Evolutionary conservation across 2,329 filamentous ascomycete genomes (phyloP).

Genomic region (Fusarium piperis): DNA sequence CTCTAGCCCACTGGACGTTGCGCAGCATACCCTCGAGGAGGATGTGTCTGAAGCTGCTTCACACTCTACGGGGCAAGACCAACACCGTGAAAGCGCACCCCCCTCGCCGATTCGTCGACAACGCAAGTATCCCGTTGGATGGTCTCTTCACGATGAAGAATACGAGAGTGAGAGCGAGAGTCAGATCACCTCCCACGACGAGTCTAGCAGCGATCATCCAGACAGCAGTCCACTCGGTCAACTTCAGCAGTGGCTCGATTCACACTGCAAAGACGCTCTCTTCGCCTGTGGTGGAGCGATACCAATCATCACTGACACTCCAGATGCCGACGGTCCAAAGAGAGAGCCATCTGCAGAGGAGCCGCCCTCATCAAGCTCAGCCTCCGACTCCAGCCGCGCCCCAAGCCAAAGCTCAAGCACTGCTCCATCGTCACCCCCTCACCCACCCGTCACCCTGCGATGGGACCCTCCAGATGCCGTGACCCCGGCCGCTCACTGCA

Average conservation of each 20-base stretch:
- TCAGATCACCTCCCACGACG: not conserved
- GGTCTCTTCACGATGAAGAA: not conserved
- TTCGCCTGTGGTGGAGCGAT: not conserved
- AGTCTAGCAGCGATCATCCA: not conserved
- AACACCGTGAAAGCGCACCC: not conserved
- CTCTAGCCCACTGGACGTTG: not conserved
- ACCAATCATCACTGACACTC: not conserved
- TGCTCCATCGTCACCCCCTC: not conserved
- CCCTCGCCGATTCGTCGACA: not conserved
- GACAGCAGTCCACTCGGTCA: not conserved
- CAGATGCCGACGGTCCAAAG: not conserved
- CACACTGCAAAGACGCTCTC: not conserved
- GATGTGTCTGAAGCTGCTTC: not conserved
- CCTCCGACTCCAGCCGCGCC: not conserved
- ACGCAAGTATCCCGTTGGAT: not conserved
- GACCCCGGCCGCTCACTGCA: not conserved
- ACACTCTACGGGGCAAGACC: not conserved
- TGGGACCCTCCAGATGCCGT: slow-evolving; percentile 1
- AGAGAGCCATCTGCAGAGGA: not conserved
- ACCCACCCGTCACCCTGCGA: not conserved
- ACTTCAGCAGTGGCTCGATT: not conserved
- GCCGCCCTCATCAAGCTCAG: not conserved
- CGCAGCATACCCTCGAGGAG: not conserved
- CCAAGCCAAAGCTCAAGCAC: not conserved
- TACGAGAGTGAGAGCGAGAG: not conserved